These are phyloP conservation scores for Moelleriella libera DNA, from an alignment of 2,329 filamentous ascomycete genomes.

Conservation along the genomic window DNA sequence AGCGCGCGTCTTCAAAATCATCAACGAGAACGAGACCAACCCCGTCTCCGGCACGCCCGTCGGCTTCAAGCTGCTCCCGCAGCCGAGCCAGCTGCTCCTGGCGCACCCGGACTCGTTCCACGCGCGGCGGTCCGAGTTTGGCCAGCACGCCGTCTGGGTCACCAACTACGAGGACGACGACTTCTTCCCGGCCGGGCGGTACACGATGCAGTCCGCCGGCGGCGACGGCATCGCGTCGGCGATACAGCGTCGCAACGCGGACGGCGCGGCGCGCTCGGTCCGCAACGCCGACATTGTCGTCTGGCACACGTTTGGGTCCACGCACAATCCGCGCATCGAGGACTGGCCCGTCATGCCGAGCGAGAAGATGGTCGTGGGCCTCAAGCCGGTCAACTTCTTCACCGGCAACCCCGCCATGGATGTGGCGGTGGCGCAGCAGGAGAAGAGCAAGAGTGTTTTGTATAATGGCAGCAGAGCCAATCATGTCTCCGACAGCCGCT, in stretches of 20 bases:
- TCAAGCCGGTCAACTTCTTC: slow-evolving; percentile 40
- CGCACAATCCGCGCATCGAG: slow-evolving; percentile 31
- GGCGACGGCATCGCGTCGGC: slow-evolving; percentile 27
- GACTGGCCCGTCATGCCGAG: slow-evolving; percentile 41
- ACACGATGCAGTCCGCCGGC: slow-evolving; percentile 34
- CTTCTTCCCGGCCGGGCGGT: slow-evolving; percentile 34
- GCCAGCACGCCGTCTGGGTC: slow-evolving; percentile 31
- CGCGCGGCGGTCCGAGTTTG: slow-evolving; percentile 27
- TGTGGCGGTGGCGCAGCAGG: background rate
- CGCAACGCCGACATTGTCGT: slow-evolving; percentile 16
- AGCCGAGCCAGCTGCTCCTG: slow-evolving; percentile 29
- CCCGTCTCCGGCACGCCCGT: slow-evolving; percentile 29
- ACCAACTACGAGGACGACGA: slow-evolving; percentile 33
- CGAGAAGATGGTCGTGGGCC: slow-evolving; percentile 35
- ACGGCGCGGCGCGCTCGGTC: background rate
- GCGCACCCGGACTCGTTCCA: slow-evolving; percentile 27
- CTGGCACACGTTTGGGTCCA: slow-evolving; percentile 34
- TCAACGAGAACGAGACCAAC: slow-evolving; percentile 31
- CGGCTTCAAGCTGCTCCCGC: slow-evolving; percentile 32
- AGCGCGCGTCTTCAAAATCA: slow-evolving; percentile 34
- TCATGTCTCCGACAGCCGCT: no score
- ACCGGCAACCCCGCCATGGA: background rate
- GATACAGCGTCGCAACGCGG: slow-evolving; percentile 25
- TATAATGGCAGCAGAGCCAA: background rate
- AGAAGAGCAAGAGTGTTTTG: background rate